Base-by-base conservation (phyloP, 225 moss, liverwort and hornwort species). In the Sphagnum tenellum region DNA sequence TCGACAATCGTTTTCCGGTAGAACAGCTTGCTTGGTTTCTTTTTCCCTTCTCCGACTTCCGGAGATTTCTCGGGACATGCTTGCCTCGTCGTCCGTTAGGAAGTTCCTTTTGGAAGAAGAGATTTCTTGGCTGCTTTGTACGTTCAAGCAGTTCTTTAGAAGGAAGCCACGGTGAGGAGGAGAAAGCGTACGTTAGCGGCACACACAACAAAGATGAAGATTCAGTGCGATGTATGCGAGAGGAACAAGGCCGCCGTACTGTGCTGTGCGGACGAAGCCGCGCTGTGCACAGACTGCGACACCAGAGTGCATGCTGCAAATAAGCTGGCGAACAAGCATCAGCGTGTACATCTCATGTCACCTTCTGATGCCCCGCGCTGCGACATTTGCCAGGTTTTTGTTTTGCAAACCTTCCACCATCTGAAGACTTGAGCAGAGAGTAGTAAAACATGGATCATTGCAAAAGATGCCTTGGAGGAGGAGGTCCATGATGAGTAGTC, bases 201-300 rank as follows among this genome's bases (percentile, higher is more conserved):
- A 46, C 6, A 12, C 46, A 47, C 4, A 9, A 10, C 51, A 9
- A 65, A 45, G 64, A 65, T 65, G 64, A 65, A 65, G 64, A 45
- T 65, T 51, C 64, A 65, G 51, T 65, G 64, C 54, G 64, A 65
- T 65, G 54, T 65, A 7, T 65, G 64, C 54, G 64, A 65, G 12
- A 49, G 64, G 51, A 65, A 65, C 14, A 65, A 53, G 64, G 64
- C 64, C 4, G 53, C 64, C 51, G 13, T 65, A 9, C 52, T 65
- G 14, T 65, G 54, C 11, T 65, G 50, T 11, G 64, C 64, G 29
- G 64, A 65, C 10, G 64, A 65, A n/a, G 64, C 64, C 3, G 64
- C 64, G 3, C 64, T 65, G 9, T 65, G 64, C 50, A 11, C 54
- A 9, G 64, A 65, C 44, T 65, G 64, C 45, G 64, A 65, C 51